Conservation (phyloP, 345 rosid genomes). For the Draba incana region DNA sequence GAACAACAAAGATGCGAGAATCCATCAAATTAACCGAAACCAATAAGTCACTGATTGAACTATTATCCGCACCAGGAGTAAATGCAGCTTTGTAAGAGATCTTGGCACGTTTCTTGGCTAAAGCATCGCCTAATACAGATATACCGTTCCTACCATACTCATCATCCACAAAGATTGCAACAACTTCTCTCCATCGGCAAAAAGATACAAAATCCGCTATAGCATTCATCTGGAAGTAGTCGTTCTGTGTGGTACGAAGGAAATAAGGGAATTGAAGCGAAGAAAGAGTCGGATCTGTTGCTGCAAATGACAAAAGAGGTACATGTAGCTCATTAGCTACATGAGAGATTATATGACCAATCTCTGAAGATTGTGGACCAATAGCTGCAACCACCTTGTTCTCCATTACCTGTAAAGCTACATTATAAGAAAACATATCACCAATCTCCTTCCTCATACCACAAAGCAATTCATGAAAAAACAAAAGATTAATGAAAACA, state of each 20-base stretch:
- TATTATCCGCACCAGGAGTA: slow-evolving; percentile 54
- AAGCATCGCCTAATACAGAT: slow-evolving; percentile 73
- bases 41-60: slow-evolving; percentile 56
- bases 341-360: slow-evolving; percentile 85
- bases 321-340: slow-evolving; percentile 70
- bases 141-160: slow-evolving; percentile 89
- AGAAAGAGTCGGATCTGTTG: slow-evolving; percentile 73
- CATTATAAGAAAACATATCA: slow-evolving; percentile 46
- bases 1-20: slow-evolving; percentile 87
- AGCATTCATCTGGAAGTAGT: slow-evolving; percentile 83
- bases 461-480: not conserved
- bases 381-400: slow-evolving; percentile 65
- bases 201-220: slow-evolving; percentile 69
- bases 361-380: slow-evolving; percentile 95
- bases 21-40: slow-evolving; percentile 67
- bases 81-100: slow-evolving; percentile 80
- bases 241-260: slow-evolving; percentile 63
- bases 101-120: slow-evolving; percentile 69
- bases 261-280: slow-evolving; percentile 62
- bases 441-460: slow-evolving; percentile 35
- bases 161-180: slow-evolving; percentile 86
- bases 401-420: slow-evolving; percentile 92
- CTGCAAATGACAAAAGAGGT: slow-evolving; percentile 70
- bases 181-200: slow-evolving; percentile 77
- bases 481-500: not conserved